Conservation (phyloP, 768 basidiomycete genomes). For the Pholiota conissans region DNA sequence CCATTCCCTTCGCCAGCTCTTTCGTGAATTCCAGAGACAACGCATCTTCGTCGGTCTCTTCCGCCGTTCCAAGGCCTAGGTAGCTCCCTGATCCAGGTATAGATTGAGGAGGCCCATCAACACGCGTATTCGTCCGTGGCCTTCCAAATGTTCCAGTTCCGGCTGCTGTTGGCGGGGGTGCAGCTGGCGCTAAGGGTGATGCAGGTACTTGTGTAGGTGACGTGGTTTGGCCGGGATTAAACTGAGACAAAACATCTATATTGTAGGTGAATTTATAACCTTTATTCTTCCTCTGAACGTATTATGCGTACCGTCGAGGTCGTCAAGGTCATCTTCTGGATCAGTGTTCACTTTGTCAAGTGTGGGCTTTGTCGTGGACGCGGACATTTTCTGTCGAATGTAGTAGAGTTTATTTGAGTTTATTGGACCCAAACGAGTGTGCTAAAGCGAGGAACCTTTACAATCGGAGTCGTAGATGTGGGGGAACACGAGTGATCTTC, state of each 20-base stretch:
- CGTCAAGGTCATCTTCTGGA: constrained; percentile 61
- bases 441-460: neutral
- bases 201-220: constrained; percentile 1
- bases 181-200: constrained; percentile 27
- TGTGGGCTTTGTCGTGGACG: constrained; percentile 17
- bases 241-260: constrained; percentile 51
- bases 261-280: neutral
- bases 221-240: constrained; percentile 24
- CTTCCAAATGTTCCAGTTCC: constrained; percentile 28
- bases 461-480: neutral
- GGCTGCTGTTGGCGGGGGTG: constrained; percentile 32
- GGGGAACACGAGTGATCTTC: neutral
- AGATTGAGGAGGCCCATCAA: constrained; percentile 40
- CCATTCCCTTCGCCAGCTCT: constrained; percentile 51
- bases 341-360: constrained; percentile 23
- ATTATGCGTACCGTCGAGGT: constrained; percentile 52
- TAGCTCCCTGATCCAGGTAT: constrained; percentile 33
- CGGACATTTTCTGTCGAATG: neutral
- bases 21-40: constrained; percentile 35
- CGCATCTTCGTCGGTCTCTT: constrained; percentile 35
- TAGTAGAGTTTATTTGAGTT: neutral
- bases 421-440: too few species aligned
- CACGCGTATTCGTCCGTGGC: constrained; percentile 50
- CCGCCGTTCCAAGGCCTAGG: constrained; percentile 26
- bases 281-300: neutral